These are phyloP conservation scores for Sarocladium strictum DNA, from an alignment of 2,329 filamentous ascomycete species.

Conservation along the genomic window DNA sequence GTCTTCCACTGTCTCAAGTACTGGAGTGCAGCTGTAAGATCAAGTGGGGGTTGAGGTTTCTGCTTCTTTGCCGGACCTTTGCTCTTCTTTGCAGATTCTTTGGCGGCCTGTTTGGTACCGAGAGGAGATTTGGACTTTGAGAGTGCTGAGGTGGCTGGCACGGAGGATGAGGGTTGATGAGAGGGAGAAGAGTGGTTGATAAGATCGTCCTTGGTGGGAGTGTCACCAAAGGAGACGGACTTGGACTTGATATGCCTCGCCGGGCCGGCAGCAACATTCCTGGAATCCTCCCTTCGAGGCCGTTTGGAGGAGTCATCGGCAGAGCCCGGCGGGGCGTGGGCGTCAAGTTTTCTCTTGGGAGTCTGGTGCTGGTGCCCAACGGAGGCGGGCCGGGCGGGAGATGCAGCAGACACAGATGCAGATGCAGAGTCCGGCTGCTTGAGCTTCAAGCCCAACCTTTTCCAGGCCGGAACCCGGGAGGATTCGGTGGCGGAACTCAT, in stretches of 20 bases:
- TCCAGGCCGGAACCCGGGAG: constrained; percentile 51
- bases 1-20: constrained; percentile 75
- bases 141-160: constrained; percentile 16
- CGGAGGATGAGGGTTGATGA: constrained; percentile 14
- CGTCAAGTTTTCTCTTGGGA: constrained; percentile 33
- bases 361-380: constrained; percentile 30
- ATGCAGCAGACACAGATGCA: constrained; percentile 24
- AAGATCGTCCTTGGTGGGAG: constrained; percentile 27
- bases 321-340: constrained; percentile 26
- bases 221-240: constrained; percentile 44
- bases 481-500: constrained; percentile 38
- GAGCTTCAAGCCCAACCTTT: constrained; percentile 58
- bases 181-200: constrained; percentile 10
- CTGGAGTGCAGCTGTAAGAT: constrained; percentile 59
- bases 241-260: constrained; percentile 32
- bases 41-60: constrained; percentile 29
- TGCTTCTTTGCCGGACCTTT: constrained; percentile 34
- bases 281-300: constrained; percentile 25
- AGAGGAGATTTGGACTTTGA: constrained; percentile 17
- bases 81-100: constrained; percentile 26
- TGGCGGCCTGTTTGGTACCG: constrained; percentile 19
- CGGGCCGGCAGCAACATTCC: constrained; percentile 20
- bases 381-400: constrained; percentile 19
- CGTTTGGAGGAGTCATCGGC: constrained; percentile 26
- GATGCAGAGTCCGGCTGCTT: constrained; percentile 33